Percentiles rank a stretch among this genome's conserved stretches.
Evolutionary conservation across 2,329 filamentous ascomycete genomes (phyloP).

Genomic region (Ceratocystis colombiana): DNA sequence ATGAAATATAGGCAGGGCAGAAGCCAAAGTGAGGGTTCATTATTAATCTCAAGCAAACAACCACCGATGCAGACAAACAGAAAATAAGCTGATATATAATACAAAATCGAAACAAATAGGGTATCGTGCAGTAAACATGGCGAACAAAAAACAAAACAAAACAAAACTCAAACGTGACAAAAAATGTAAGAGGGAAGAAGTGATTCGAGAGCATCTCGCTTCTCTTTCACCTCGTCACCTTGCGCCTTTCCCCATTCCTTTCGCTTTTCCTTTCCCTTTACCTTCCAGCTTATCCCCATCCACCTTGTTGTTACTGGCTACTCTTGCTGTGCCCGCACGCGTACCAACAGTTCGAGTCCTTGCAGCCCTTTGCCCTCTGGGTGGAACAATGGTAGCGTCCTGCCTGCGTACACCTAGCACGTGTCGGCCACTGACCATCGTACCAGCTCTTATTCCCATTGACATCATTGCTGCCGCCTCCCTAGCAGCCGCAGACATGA

Average conservation of each 20-base stretch:
- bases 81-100: slow-evolving; percentile 5
- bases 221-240: not conserved
- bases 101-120: slow-evolving; percentile 13
- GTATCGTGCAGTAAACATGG: slow-evolving; percentile 8
- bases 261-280: not conserved
- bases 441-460: too few species aligned
- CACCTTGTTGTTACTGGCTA: not conserved
- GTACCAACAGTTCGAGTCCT: not conserved
- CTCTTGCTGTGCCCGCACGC: not conserved
- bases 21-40: not conserved
- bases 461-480: too few species aligned
- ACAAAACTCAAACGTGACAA: not conserved
- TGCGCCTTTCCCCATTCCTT: too few species aligned
- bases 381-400: not conserved
- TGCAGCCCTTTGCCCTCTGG: not conserved
- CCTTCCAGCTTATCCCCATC: not conserved
- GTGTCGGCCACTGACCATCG: not conserved
- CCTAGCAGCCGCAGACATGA: too few species aligned
- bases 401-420: not conserved
- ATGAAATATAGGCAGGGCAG: too few species aligned
- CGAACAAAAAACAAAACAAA: slow-evolving; percentile 4
- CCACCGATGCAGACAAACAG: too few species aligned
- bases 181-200: not conserved
- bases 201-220: not conserved
- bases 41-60: not conserved